Evolutionary conservation across 208 protist genomes (phyloP).

Genomic region (Leptomonas seymouri): DNA sequence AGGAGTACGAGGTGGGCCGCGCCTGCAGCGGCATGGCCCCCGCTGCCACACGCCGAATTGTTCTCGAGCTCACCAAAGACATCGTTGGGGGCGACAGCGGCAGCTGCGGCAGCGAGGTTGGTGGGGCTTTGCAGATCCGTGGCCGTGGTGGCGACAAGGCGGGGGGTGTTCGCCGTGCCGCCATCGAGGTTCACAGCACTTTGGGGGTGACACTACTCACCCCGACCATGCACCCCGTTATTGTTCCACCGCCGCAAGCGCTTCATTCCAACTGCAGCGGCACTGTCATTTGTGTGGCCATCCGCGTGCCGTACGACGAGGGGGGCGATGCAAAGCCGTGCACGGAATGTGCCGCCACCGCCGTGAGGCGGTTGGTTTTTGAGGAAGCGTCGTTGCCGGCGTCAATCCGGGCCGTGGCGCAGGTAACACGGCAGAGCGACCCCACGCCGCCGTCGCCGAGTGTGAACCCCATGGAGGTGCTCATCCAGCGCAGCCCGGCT

Average conservation of each 20-base stretch:
- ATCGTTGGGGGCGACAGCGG: not conserved
- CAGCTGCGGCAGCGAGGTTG: slow-evolving; percentile 3
- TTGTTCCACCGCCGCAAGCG: slow-evolving; percentile 16
- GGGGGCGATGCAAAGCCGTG: not conserved
- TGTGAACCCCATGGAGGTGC: slow-evolving; percentile 46
- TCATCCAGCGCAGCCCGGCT: slow-evolving; percentile 61
- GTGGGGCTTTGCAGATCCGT: no score
- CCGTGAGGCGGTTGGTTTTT: not conserved
- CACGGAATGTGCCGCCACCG: not conserved
- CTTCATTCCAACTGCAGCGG: not conserved
- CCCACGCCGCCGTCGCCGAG: slow-evolving; percentile 42
- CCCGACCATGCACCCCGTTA: slow-evolving; percentile 64
- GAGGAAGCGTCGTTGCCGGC: not conserved
- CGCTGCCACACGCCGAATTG: slow-evolving; percentile 62
- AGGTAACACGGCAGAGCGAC: slow-evolving; percentile 32
- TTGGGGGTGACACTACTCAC: slow-evolving; percentile 60
- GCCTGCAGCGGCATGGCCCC: slow-evolving; percentile 40
- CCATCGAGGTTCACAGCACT: slow-evolving; percentile 69
- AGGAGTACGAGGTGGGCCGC: slow-evolving; percentile 68
- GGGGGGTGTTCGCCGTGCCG: slow-evolving; percentile 33
- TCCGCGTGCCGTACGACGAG: slow-evolving; percentile 21
- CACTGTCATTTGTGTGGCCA: slow-evolving; percentile 22
- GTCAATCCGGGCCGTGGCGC: slow-evolving; percentile 22
- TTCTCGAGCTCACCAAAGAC: slow-evolving; percentile 33
- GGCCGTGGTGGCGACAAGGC: no score